phyloP scores from a whole-genome alignment of 2,329 filamentous ascomycete genomes.

The Sporothrix pseudoabietina region DNA sequence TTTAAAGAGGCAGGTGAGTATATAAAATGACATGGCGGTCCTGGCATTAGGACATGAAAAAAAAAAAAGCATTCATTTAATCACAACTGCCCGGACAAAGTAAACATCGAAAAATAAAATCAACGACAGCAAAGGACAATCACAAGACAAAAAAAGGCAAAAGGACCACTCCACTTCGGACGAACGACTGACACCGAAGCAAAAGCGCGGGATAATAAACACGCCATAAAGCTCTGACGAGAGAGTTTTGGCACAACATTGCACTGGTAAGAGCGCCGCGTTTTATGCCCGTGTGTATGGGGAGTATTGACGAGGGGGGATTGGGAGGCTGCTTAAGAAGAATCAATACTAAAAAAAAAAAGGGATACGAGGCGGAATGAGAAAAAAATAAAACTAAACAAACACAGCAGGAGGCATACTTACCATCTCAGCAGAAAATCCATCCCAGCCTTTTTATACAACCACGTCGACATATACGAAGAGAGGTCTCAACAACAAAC shows the following conservation, averaged over 20 bases:
- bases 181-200: background rate
- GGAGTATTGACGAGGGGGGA: background rate
- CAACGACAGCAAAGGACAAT: background rate
- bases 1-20: background rate
- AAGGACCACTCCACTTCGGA: background rate
- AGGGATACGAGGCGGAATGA: background rate
- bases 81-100: too few species aligned
- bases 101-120: background rate
- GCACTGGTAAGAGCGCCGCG: background rate
- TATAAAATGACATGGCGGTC: background rate
- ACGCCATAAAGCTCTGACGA: background rate
- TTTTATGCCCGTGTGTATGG: background rate
- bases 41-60: background rate
- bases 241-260: background rate
- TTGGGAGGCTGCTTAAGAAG: background rate
- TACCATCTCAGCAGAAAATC: background rate
- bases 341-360: background rate
- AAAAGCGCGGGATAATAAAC: background rate
- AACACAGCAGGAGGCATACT: background rate
- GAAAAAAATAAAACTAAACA: background rate
- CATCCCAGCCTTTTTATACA: background rate
- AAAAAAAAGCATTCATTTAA: background rate
- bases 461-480: background rate
- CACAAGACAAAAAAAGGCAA: background rate
- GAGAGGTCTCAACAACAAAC: background rate